These are phyloP conservation scores for Apiospora hydei DNA, from an alignment of 2,329 filamentous ascomycete species.

Conservation along the genomic window DNA sequence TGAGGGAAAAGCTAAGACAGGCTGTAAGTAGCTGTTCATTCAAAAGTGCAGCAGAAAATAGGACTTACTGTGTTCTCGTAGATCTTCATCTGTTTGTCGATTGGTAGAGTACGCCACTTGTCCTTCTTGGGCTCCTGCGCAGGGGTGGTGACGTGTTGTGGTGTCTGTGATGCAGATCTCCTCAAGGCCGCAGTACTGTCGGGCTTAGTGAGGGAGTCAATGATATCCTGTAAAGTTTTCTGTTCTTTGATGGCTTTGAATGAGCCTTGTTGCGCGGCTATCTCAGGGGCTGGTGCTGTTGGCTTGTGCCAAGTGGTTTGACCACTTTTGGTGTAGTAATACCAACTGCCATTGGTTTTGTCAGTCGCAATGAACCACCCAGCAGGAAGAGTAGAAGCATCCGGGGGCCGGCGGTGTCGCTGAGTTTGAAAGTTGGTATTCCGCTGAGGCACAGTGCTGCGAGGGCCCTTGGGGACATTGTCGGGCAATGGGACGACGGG, in stretches of 20 bases:
- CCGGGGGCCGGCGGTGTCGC: conserved; percentile 62
- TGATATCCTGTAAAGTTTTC: conserved; percentile 82
- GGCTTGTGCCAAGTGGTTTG: conserved; percentile 84
- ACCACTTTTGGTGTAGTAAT: conserved; percentile 85
- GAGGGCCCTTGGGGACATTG: conserved; percentile 65
- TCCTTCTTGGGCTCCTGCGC: conserved; percentile 68
- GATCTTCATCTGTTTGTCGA: conserved; percentile 92
- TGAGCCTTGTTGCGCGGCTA: conserved; percentile 66
- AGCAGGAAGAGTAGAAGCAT: conserved; percentile 65
- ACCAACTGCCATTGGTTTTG: conserved; percentile 69
- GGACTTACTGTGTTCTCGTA: conserved; percentile 87
- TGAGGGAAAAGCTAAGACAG: conserved; percentile 75
- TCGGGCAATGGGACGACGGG: conserved; percentile 50
- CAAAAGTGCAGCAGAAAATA: conserved; percentile 31
- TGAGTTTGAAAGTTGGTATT: conserved; percentile 58
- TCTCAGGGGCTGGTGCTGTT: conserved; percentile 70
- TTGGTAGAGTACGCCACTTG: conserved; percentile 72
- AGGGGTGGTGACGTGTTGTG: conserved; percentile 64
- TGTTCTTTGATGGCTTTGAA: conserved; percentile 69
- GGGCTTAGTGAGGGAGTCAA: conserved; percentile 80
- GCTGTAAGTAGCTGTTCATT: neutral
- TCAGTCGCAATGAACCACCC: conserved; percentile 87
- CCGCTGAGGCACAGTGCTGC: conserved; percentile 65
- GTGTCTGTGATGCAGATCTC: conserved; percentile 66
- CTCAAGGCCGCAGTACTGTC: conserved; percentile 58